A percentile compares a stretch with the other conserved stretches of the same genome.
phyloP scores from a whole-genome alignment of 2,329 filamentous ascomycete genomes.

The Hypocrella siamensis region DNA sequence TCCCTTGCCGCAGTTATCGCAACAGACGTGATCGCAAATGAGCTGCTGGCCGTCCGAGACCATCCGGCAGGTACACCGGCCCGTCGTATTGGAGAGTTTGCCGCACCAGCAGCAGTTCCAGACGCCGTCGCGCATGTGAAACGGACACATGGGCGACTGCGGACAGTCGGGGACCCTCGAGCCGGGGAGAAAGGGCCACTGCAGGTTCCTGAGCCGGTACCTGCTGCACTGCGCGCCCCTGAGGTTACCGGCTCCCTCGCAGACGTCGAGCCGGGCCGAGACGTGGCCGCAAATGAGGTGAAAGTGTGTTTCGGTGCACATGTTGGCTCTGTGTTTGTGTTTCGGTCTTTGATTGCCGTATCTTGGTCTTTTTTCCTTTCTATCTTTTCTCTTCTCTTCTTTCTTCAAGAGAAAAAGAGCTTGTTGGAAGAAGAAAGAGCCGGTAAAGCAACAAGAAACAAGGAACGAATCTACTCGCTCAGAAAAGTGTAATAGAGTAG shows the following conservation, averaged over 20 bases:
- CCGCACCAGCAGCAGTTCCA: slow-evolving; percentile 44
- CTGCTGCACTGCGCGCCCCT: slow-evolving; percentile 24
- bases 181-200: slow-evolving; percentile 31
- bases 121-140: slow-evolving; percentile 29
- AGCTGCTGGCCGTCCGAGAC: slow-evolving; percentile 31
- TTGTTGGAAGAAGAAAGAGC: too few relatives aligned
- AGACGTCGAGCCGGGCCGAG: slow-evolving; percentile 27
- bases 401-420: too few relatives aligned
- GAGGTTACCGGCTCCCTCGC: slow-evolving; percentile 22
- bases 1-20: slow-evolving; percentile 8
- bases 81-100: slow-evolving; percentile 32
- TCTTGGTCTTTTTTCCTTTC: too few relatives aligned
- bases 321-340: not conserved
- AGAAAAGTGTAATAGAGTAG: too few relatives aligned
- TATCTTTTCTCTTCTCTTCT: too few relatives aligned
- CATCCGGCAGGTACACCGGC: slow-evolving; percentile 36
- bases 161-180: slow-evolving; percentile 23
- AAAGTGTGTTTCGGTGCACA: slow-evolving; percentile 2
- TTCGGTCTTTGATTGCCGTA: slow-evolving; percentile 1
- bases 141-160: slow-evolving; percentile 30
- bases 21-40: slow-evolving; percentile 39
- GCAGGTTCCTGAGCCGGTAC: slow-evolving; percentile 25
- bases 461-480: too few relatives aligned
- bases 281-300: slow-evolving; percentile 28
- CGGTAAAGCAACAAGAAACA: too few relatives aligned